These are phyloP conservation scores for Arthroderma sp. DNA, from an alignment of 2,329 filamentous ascomycete species.

Conservation along the genomic window DNA sequence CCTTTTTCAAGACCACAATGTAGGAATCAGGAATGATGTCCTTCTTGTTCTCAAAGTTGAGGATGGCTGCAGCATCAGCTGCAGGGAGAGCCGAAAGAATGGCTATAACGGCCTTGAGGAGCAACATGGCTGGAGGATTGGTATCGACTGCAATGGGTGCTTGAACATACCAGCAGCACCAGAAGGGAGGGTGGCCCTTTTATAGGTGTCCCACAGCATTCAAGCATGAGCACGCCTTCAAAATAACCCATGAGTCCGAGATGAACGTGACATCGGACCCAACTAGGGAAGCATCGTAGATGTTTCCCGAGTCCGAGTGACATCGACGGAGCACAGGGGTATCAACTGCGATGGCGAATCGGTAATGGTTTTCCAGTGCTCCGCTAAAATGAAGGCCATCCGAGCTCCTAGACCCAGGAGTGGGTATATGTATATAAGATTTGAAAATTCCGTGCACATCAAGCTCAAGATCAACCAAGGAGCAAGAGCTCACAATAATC, in stretches of 20 bases:
- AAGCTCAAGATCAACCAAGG: not conserved
- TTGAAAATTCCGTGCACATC: not conserved
- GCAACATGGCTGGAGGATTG: not conserved
- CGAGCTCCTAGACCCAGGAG: not conserved
- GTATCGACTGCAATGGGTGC: not conserved
- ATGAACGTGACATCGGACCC: not conserved
- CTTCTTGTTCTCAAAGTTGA: not conserved
- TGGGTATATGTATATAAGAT: not conserved
- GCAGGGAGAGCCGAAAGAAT: not conserved
- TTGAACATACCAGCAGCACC: not conserved
- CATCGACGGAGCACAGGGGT: not conserved
- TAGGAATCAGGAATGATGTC: slow-evolving; percentile 8
- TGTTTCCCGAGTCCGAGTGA: not conserved
- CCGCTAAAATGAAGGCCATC: not conserved
- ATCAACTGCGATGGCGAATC: not conserved
- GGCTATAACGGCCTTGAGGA: not conserved
- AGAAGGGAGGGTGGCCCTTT: not conserved
- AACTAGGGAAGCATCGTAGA: not conserved
- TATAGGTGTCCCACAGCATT: not conserved
- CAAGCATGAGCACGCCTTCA: not conserved
- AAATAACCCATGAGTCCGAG: not conserved
- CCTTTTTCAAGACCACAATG: slow-evolving; percentile 10
- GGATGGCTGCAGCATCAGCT: slow-evolving; percentile 4
- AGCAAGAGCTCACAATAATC: not conserved
- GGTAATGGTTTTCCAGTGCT: not conserved